Evolutionary conservation across 768 basidiomycete species (phyloP).

Genomic region (Suillus lakei): DNA sequence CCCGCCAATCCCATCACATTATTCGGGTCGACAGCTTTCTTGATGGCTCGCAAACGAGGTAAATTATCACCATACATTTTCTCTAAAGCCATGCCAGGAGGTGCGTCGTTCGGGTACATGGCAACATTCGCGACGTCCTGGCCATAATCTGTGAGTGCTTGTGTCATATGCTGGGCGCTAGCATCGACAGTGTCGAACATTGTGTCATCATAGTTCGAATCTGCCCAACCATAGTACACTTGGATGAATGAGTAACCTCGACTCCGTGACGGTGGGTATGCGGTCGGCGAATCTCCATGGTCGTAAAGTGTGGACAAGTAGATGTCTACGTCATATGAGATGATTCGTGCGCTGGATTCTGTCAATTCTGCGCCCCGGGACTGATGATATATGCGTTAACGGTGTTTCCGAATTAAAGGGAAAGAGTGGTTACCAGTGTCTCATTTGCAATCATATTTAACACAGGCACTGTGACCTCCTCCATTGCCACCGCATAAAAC

Average conservation of each 20-base stretch:
- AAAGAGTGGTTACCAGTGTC: neutral
- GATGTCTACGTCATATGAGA: conserved; percentile 45
- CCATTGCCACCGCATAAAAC: neutral
- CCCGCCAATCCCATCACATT: neutral
- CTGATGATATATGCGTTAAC: neutral
- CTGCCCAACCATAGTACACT: neutral
- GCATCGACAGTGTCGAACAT: neutral
- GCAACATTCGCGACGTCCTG: neutral
- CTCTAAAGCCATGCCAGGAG: neutral
- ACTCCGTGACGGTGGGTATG: conserved; percentile 48
- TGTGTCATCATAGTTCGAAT: neutral
- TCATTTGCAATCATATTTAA: neutral
- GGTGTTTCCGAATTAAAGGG: neutral
- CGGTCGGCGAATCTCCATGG: conserved; percentile 40
- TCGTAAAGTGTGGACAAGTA: conserved; percentile 47
- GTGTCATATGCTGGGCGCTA: neutral
- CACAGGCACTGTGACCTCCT: neutral
- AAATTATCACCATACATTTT: neutral
- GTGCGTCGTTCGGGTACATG: neutral
- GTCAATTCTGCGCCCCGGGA: neutral
- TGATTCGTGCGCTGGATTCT: neutral
- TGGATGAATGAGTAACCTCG: neutral
- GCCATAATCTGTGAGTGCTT: neutral
- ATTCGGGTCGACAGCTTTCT: neutral
- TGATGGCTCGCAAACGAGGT: neutral